Evolutionary conservation across 495 filamentous ascomycete species (phyloP), one percentile per base, ranked within the genome.

Genomic region (Rostrohypoxylon terebratum): DNA sequence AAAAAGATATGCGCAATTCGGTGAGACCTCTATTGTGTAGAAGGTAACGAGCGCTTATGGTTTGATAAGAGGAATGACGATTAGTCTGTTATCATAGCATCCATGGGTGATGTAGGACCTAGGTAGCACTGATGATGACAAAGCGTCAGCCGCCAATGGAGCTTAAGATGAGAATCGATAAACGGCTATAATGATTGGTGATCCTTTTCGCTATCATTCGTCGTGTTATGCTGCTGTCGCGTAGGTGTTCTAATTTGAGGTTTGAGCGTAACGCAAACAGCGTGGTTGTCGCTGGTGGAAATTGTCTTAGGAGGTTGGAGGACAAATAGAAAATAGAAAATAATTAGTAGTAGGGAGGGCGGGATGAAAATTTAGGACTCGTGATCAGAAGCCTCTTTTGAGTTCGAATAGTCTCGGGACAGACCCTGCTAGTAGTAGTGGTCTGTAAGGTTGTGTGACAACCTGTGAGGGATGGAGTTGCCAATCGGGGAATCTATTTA

Each of bases 301-400:
- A 33, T 57, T 31, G 48, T 31, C 51, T 55, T 18, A 13, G n/a
- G 36, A 28, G 40, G 33, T 5, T 28, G 16, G 14, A 36, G 31
- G 44, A 11, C 1, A 50, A 33, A 31, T 10, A 47, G 28, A 55
- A 62, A 21, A 60, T 23, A 13, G 16, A 10, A 50, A 47, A 40
- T n/a, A 40, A 58, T 9, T 1, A 38, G 31, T n/a, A n/a, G n/a
- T n/a, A n/a, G n/a, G 44, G 51, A 40, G 53, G 64, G 58, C 59
- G 69, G 69, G 51, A 31, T 64, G 42, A 18, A 54, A 23, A 54
- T 44, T 63, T 63, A 34, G 59, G 45, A 25, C 63, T 60, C 51
- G 64, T 68, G 63, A 68, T 72, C 69, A 68, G 25, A 63, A 58
- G 63, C 63, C 51, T 61, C 33, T 63, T 57, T 67, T 53, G 48